phyloP scores from a whole-genome alignment of 768 basidiomycete species.

The Collybia sp. region DNA sequence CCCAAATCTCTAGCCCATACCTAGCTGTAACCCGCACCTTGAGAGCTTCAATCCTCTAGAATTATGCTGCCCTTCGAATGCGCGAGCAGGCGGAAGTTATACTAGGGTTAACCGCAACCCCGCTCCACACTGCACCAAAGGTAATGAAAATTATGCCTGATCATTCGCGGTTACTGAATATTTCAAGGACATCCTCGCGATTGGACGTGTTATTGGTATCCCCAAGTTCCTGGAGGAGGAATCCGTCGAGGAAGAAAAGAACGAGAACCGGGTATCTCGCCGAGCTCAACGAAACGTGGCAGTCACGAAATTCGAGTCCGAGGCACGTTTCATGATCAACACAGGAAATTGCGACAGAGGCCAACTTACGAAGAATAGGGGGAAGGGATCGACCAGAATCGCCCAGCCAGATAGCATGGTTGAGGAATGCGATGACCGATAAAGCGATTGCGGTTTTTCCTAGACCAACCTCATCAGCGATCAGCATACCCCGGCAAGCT shows the following conservation, averaged over 20 bases:
- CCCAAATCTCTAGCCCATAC: too few relatives aligned
- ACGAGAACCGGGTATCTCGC: conserved; percentile 8
- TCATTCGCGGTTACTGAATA: background rate
- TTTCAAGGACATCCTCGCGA: conserved; percentile 18
- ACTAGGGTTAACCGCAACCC: conserved; percentile 21
- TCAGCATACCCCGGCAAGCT: conserved; percentile 9
- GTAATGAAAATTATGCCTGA: conserved; percentile 1
- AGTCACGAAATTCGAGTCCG: conserved; percentile 9
- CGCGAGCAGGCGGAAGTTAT: conserved; percentile 4
- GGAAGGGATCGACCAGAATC: background rate
- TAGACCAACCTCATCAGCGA: conserved; percentile 25
- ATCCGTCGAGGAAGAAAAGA: conserved; percentile 16
- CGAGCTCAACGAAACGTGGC: background rate
- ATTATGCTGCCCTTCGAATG: conserved; percentile 8
- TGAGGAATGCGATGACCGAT: conserved; percentile 14
- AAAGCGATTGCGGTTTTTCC: conserved; percentile 23
- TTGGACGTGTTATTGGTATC: conserved; percentile 22
- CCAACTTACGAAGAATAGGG: conserved; percentile 3
- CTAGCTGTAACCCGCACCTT: too few relatives aligned
- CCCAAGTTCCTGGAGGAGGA: conserved; percentile 15
- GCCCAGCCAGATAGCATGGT: conserved; percentile 5
- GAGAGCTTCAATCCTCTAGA: too few relatives aligned
- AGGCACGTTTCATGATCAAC: background rate
- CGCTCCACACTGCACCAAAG: conserved; percentile 20
- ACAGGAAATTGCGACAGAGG: background rate